Evolutionary conservation across 352 stramenopile species (phyloP).

Genomic region (Aphanomyces astaci): DNA sequence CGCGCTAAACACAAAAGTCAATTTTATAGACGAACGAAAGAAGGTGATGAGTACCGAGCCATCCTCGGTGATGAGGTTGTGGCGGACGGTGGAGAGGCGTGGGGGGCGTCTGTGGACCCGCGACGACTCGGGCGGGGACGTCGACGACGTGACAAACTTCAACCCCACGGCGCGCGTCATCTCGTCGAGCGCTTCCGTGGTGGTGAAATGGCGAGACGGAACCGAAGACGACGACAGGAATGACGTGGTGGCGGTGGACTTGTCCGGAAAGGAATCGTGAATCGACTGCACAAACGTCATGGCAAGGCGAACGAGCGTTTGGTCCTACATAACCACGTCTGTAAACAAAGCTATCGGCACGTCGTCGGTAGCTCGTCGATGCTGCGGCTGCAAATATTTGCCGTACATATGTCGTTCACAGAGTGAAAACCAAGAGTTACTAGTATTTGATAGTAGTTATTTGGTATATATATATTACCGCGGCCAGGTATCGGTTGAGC

Average conservation of each 20-base stretch:
- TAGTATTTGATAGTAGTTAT: too few species aligned
- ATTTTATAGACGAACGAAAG: too few species aligned
- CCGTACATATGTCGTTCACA: too few species aligned
- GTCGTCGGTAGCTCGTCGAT: too few species aligned
- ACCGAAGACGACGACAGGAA: not conserved
- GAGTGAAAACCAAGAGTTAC: too few species aligned
- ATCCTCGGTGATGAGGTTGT: not conserved
- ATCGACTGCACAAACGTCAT: slow-evolving; percentile 30
- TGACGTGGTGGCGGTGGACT: not conserved
- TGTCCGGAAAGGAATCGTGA: slow-evolving; percentile 26
- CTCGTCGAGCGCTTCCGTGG: slow-evolving; percentile 5
- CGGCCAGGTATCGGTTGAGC: slow-evolving; percentile 38
- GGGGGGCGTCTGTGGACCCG: not conserved
- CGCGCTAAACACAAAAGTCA: too few species aligned
- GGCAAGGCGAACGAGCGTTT: slow-evolving; percentile 35
- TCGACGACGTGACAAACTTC: not conserved
- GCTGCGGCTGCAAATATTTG: too few species aligned
- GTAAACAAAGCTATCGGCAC: not conserved
- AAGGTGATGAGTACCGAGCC: too few species aligned
- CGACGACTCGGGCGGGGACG: not conserved
- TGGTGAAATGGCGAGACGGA: not conserved
- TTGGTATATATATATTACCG: too few species aligned
- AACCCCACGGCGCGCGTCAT: not conserved
- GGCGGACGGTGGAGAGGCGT: not conserved
- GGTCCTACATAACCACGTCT: slow-evolving; percentile 23